Base-by-base conservation (phyloP, 805 yeast genomes). In the Ogataea zsoltii region DNA sequence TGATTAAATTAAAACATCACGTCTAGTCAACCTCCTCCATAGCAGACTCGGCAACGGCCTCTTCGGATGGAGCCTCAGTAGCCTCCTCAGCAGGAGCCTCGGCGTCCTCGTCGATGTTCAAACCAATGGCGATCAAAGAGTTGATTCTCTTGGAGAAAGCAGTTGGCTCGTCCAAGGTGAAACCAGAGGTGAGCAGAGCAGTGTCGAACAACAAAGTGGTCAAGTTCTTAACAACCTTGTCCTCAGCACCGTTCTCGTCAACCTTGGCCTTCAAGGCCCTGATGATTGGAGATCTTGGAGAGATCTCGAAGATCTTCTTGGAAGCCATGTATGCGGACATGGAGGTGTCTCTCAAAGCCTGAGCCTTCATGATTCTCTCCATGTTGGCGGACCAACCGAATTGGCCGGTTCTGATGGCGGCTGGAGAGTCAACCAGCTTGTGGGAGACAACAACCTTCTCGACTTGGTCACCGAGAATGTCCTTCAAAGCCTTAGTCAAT, bases 301-400 rank as follows among this genome's bases (percentile, higher is more conserved):
- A 92, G 61, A 94, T 90, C 82, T 94, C 99, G 65, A 94, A 89
- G 68, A 94, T 94, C 85, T 94, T 94, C 90, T 94, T 94, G 46
- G 99, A 94, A 39, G 98, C 86, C 99, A 94, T 94, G 94, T 94
- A 94, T 54, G 97, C 83, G 33, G 98, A 90, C 99, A 94, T 94
- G 62, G 96, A 81, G 62, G 96, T 88, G 74, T 94, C 99, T 80
- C 98, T 90, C 66, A 94, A 79, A 63, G 99, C 99, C 81, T 94
- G 99, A 53, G 99, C 99, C 82, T 94, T 94, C 99, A 94, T 94
- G 82, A 94, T 94, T 86, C 99, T 92, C 82, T 94, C 99, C 99
- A 94, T 94, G 82, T 94, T 94, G 67, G 99, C 99, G 60, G 99
- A 94, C 99, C 99, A 94, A 72, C 99, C 99, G 73, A 94, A 94